Base-by-base conservation (phyloP, 2,329 filamentous ascomycete species). In the Phialophora verrucosa region DNA sequence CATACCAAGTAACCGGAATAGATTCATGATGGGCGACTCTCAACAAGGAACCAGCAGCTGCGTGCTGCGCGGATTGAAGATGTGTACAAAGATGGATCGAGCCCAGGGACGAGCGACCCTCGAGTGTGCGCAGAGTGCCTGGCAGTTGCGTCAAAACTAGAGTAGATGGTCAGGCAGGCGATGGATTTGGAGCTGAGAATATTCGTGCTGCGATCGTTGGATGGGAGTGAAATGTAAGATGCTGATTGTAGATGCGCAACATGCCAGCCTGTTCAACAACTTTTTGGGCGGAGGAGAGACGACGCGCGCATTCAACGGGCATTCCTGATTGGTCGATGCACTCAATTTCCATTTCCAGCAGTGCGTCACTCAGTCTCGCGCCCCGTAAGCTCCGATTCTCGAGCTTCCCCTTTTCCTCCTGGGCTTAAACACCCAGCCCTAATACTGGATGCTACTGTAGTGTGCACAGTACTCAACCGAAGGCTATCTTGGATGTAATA, bases 1-100 rank as follows among this genome's bases (percentile, higher is more conserved):
- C 83, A 68, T 81, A 90, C 88, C 88, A 76, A 87, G 76, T 75
- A 91, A 80, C 75, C 88, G 81, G 82, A 91, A 91, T 77, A 90
- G 81, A 81, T 91, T 91, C 88, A 91, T 90, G 72, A 69, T 84
- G 77, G 72, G 61, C 61, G 54, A 58, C 31, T 10, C 14, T 54
- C 53, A 62, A 31, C 8, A 1, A 51, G 20, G n/a, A n/a, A 42
- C 32, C 27, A 35, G 67, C 67, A 71, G 65, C 67, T 42, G 57
- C 31, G 35, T 47, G 61, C 70, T 65, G 69, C 70, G 27, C 50
- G 17, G 32, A 31, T 27, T n/a, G 57, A 35, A n/a, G 57, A 50
- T 32, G 42, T 23, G 31, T 14, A 7, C 58, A 14, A 25, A 32
- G 17, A 54, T 2, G 54, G 27, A 31, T 32, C 56, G 23, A 7